Evolutionary conservation across 2,329 filamentous ascomycete species (phyloP).

Genomic region (Epichloe typhina): DNA sequence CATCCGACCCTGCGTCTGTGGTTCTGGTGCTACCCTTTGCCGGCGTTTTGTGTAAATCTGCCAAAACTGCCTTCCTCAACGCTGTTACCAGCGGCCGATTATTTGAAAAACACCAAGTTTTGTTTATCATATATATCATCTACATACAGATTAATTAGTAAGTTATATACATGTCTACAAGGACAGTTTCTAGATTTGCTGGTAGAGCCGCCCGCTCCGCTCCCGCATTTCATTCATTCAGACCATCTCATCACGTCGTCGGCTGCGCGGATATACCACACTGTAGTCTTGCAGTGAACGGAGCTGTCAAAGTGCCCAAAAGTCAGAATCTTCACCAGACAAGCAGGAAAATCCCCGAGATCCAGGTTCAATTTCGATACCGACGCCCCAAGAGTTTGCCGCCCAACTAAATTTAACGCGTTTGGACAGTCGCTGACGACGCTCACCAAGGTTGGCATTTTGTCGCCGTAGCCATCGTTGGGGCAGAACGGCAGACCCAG

Average conservation of each 20-base stretch:
- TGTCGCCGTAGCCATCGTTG: background rate
- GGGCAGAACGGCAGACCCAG: background rate
- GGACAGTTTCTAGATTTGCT: background rate
- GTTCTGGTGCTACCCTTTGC: slow-evolving; percentile 3
- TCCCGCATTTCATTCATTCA: slow-evolving; percentile 5
- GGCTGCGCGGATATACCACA: background rate
- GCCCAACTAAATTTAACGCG: no score
- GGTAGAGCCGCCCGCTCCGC: background rate
- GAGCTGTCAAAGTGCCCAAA: background rate
- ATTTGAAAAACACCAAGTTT: background rate
- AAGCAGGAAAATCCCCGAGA: background rate
- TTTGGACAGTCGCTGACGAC: background rate
- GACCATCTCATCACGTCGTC: background rate
- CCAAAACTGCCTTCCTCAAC: background rate
- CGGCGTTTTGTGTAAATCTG: background rate
- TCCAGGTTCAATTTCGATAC: background rate
- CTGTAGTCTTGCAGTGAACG: background rate
- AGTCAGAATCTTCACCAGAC: background rate
- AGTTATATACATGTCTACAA: background rate
- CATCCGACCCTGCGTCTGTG: background rate
- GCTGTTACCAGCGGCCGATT: background rate
- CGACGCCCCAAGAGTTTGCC: no score
- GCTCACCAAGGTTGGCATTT: background rate
- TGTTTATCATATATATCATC: background rate
- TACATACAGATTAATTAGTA: background rate